phyloP scores from a whole-genome alignment of 2,329 filamentous ascomycete species.

The Nannizziopsis arthrosporioides region DNA sequence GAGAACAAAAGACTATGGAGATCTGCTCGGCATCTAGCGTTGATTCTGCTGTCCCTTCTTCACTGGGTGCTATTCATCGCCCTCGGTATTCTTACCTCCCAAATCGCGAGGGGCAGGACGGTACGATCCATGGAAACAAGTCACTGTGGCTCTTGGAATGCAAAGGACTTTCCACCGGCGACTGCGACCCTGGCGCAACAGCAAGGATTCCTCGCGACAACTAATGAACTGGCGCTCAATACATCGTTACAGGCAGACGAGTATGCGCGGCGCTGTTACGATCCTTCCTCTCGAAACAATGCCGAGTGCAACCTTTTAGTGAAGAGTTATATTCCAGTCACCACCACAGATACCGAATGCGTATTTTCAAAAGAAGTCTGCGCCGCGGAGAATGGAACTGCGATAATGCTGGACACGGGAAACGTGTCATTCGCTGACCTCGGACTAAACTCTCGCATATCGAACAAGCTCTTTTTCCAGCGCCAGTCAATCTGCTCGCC shows the following conservation, averaged over 20 bases:
- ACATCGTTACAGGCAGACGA: conserved; percentile 3
- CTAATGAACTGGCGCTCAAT: conserved; percentile 4
- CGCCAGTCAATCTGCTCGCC: conserved; percentile 4
- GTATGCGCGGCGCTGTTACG: conserved; percentile 5
- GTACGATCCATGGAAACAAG: conserved; percentile 2
- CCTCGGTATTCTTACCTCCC: conserved; percentile 6
- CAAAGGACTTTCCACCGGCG: conserved; percentile 1
- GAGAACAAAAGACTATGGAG: neutral
- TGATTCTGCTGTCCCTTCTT: conserved; percentile 1
- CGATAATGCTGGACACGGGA: neutral
- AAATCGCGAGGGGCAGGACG: conserved; percentile 3
- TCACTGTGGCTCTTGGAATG: conserved; percentile 1
- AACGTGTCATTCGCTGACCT: conserved; percentile 4
- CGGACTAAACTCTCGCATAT: conserved; percentile 1
- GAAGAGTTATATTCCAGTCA: neutral
- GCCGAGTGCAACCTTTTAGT: neutral
- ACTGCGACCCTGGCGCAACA: conserved; percentile 2
- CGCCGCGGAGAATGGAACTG: neutral
- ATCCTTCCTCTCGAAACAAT: neutral
- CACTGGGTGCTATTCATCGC: conserved; percentile 3
- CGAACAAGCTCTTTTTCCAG: conserved; percentile 1
- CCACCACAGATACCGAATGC: conserved; percentile 1
- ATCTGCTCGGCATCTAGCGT: neutral
- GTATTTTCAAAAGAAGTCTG: conserved; percentile 4
- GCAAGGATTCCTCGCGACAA: neutral